Base-by-base conservation (phyloP, 2,329 filamentous ascomycete genomes). In the Zasmidium cellare region DNA sequence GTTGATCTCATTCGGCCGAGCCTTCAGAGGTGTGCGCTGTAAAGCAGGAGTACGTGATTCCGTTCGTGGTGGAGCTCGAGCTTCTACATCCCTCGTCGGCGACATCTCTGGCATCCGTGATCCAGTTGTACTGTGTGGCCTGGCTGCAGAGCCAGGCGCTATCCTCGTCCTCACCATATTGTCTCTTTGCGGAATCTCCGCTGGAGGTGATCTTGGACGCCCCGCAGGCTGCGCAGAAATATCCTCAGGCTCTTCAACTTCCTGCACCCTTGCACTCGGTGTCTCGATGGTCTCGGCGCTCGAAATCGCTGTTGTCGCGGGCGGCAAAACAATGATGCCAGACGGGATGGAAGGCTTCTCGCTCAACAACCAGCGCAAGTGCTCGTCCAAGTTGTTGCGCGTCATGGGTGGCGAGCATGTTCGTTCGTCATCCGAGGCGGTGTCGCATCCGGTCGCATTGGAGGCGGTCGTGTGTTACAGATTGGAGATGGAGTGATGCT, bases 321-420 rank as follows among this genome's bases (percentile, higher is more conserved):
- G 67, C 48, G 67, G 67, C 24, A 66, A 58, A 16, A 56, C 55
- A 24, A 52, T 60, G 31, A 55, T 59, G 1, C 47, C 41, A 31
- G 67, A 57, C 22, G 78, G 77, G 49, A 80, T 59, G 62, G 77
- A 77, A 45, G 79, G 77, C 67, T 76, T 79, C 59, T 72, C 71
- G 61, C 67, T 68, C 56, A 79, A 67, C 69, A 82, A 72, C 79
- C 79, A 82, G 60, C 72, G 71, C 60, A 82, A 71, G 64, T 82
- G 79, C 67, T 75, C 74, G 59, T 67, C 71, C 60, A 81, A 70
- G 63, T 82, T 82, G 69, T 81, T 74, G 65, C 69, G 68, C 74
- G 79, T 79, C 79, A 81, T 81, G 58, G 57, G 65, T 44, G 60
- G 60, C 65, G 47, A 62, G 47, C 66, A 71, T 71, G 31, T 53